phyloP scores from a whole-genome alignment of 306 rosid genomes.

The Castanea sativa region DNA sequence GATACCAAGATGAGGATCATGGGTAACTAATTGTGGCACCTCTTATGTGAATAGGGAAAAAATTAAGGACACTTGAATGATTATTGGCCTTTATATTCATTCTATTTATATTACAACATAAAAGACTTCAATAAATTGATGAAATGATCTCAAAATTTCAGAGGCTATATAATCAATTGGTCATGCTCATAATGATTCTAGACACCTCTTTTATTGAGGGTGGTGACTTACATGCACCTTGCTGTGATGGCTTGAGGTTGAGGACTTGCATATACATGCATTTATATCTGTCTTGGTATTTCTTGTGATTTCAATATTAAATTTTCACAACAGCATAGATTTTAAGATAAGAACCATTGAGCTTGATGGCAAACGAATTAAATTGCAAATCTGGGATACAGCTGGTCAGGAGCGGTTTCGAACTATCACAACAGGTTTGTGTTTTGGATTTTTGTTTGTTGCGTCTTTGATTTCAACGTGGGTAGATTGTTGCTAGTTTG shows the following conservation, averaged over 20 bases:
- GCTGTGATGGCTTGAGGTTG: background rate
- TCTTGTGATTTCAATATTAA: constrained; percentile 14
- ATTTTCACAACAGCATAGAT: constrained; percentile 57
- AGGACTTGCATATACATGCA: background rate
- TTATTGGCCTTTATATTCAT: constrained; percentile 9
- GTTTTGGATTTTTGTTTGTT: constrained; percentile 9
- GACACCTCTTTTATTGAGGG: background rate
- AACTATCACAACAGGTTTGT: constrained; percentile 71
- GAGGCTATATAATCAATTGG: constrained; percentile 3
- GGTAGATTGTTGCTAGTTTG: background rate
- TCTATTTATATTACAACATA: constrained; percentile 7
- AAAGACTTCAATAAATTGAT: background rate
- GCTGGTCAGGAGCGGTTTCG: constrained; percentile 92
- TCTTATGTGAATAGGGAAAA: background rate
- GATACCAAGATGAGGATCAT: background rate
- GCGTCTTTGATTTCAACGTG: background rate
- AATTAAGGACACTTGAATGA: background rate
- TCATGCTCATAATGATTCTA: background rate
- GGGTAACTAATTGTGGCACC: background rate
- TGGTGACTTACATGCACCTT: background rate
- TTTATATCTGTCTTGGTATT: constrained; percentile 13
- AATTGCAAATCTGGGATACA: constrained; percentile 88
- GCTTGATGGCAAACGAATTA: constrained; percentile 72
- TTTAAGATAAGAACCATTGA: constrained; percentile 92
- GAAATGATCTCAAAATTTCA: constrained; percentile 2